Base-by-base conservation (phyloP, 1,284 basidiomycete species). In the Fistulina hepatica region DNA sequence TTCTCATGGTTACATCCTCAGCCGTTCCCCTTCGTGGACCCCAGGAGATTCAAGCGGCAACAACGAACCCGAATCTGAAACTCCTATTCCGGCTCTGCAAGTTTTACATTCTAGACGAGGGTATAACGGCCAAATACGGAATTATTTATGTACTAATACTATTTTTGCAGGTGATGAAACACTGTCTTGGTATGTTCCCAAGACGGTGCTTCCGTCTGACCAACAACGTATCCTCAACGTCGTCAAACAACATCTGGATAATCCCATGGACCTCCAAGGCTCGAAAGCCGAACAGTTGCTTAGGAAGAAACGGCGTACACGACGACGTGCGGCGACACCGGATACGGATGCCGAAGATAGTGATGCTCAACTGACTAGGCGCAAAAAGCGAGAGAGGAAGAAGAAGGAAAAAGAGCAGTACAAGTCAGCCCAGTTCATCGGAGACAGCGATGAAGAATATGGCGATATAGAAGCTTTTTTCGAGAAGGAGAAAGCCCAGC, bases 371-470 rank as follows among this genome's bases (percentile, higher is more conserved):
- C 13, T 9, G 28, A 31, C 9, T 19, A 25, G 28, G 5, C 28
- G 28, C 13, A 31, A 31, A 19, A 13, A 19, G 15, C 15, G 15
- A 3, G 27, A 37, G 48, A 33, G 39, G 36, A 37, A 37, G 36
- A 34, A 37, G 37, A 17, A 35, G 28, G 86, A 92, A 56, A 69
- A 76, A 50, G 69, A 78, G 57, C 58, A 65, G 40, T 92, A 83
- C 68, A 91, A 91, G 59, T 83, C 79, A 9, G 89, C 90, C 5
- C 81, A 89, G 54, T 89, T 92, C 54, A 90, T 93, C 53, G 74
- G 81, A 52, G 89, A 93, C 57, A 86, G 83, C 48, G 90, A 94
- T 51, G 83, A 68, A 44, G 85, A 86, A 55, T 72, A 73, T 43
- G 82, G 70, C 13, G 73, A 78, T 48, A 75, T 82, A 56, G 80